Evolutionary conservation across 1,139 yeast species (phyloP), one percentile per base, ranked within the genome.

Genomic region (Diutina sp.): DNA sequence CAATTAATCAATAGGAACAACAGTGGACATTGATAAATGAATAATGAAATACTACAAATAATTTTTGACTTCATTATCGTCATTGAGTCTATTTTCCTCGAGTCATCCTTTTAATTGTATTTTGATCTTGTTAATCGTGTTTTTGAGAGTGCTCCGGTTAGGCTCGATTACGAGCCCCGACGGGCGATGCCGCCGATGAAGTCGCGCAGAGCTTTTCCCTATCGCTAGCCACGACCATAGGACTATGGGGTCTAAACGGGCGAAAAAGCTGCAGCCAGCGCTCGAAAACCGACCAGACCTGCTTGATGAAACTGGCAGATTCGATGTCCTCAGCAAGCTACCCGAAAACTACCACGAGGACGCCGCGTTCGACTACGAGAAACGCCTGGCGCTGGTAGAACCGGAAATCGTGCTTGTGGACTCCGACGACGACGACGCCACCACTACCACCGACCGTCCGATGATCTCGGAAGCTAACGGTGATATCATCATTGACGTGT

Each of bases 381-480:
- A 28, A 6, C 53, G 53, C 28, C 53, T 28, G 44, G 53, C 53
- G 8, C 53, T 50, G 53, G 32, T 32, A n/a, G 53, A 50, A 32
- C 53, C 53, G 8, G 55, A 53, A n/a, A 53, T 53, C 38, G 38
- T 53, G 8, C 16, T 53, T 1, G 48, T 53, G 25, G 48, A 53
- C 41, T 44, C 50, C 21, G 48, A 53, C n/a, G 28, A 28, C 11
- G 48, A 44, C 5, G 18, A 14, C 41, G n/a, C 5, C 41, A 7
- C 16, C 4, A 18, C 9, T 29, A 14, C 29, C 8, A 46, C 7
- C 4, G 30, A 21, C 6, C 28, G 35, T 29, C 29, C 35, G 38
- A 25, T 35, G 14, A 4, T 28, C 3, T 12, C 29, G 21, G 52
- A 48, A 16, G 25, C 14, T 9, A 32, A 48, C 16, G 55, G 44